Conservation (phyloP, 2,329 filamentous ascomycete species). For the Fusarium compactum region DNA sequence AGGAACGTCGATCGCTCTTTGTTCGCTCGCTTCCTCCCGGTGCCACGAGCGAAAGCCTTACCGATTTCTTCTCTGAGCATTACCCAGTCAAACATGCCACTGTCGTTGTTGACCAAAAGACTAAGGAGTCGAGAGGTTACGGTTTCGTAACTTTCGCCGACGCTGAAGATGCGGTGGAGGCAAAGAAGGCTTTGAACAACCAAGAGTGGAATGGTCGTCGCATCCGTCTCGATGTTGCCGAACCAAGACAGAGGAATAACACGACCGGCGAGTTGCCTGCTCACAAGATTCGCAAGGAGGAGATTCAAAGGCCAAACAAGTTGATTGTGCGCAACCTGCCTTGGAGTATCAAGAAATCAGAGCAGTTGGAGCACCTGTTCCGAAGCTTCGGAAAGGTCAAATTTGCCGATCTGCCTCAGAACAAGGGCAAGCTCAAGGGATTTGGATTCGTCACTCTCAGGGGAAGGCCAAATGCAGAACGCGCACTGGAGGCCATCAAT, state of each 20-base stretch:
- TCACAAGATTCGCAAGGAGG: conserved; percentile 68
- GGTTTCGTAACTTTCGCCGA: conserved; percentile 98
- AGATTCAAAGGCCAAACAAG: conserved; percentile 74
- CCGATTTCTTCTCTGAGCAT: conserved; percentile 91
- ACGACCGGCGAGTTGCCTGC: conserved; percentile 58
- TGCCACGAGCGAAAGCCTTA: conserved; percentile 84
- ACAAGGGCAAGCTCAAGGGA: conserved; percentile 80
- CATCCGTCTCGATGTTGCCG: conserved; percentile 87
- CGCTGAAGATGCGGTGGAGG: conserved; percentile 86
- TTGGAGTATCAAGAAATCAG: conserved; percentile 91
- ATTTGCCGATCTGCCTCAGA: conserved; percentile 84
- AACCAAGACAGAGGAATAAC: conserved; percentile 79
- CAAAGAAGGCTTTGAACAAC: conserved; percentile 84
- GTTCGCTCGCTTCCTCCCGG: conserved; percentile 85
- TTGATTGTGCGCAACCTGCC: conserved; percentile 93
- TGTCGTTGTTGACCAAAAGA: conserved; percentile 87
- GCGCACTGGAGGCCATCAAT: conserved; percentile 85
- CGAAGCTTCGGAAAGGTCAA: conserved; percentile 92
- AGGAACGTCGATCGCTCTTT: conserved; percentile 82
- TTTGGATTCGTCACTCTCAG: conserved; percentile 94
- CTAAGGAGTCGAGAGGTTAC: conserved; percentile 90
- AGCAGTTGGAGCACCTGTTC: conserved; percentile 84
- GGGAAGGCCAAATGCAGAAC: conserved; percentile 90
- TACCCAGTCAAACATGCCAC: conserved; percentile 96
- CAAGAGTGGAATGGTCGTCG: conserved; percentile 81